phyloP scores from a whole-genome alignment of 179 eudicot genomes.

The Monotropa hypopitys region DNA sequence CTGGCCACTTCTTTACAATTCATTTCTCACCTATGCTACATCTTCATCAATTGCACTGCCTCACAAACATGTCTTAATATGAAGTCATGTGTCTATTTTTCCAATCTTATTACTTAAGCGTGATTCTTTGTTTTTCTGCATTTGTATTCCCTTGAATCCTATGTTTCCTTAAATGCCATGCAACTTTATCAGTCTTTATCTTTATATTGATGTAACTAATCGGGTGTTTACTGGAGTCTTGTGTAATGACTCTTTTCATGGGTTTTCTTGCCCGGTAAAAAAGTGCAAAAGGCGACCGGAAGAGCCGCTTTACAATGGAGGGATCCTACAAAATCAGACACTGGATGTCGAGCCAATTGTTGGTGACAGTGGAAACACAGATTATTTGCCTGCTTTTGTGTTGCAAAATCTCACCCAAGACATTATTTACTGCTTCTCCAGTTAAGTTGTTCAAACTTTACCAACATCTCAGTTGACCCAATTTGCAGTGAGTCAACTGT shows the following conservation, averaged over 20 bases:
- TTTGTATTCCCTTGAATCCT: no score
- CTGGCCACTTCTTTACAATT: background rate
- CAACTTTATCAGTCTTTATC: no score
- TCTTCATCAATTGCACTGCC: background rate
- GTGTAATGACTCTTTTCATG: background rate
- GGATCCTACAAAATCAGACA: conserved; percentile 34
- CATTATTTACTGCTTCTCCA: conserved; percentile 45
- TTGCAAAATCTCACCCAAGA: conserved; percentile 41
- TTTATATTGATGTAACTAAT: no score
- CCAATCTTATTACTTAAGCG: no score
- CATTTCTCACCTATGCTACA: background rate
- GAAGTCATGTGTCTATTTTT: no score
- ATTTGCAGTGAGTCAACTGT: no score
- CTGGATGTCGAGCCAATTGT: background rate
- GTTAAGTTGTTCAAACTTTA: conserved; percentile 21
- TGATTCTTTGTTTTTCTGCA: no score
- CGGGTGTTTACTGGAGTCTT: no score
- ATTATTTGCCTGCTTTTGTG: conserved; percentile 32
- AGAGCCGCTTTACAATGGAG: conserved; percentile 67
- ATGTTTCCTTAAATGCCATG: no score
- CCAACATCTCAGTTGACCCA: background rate
- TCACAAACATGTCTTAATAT: no score
- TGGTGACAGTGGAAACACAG: conserved; percentile 9
- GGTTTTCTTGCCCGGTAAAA: background rate
- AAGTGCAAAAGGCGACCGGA: conserved; percentile 71